A percentile compares a stretch with the other conserved stretches of the same genome.
phyloP scores from a whole-genome alignment of 1,284 basidiomycete genomes.

The Austroboletus niveus region DNA sequence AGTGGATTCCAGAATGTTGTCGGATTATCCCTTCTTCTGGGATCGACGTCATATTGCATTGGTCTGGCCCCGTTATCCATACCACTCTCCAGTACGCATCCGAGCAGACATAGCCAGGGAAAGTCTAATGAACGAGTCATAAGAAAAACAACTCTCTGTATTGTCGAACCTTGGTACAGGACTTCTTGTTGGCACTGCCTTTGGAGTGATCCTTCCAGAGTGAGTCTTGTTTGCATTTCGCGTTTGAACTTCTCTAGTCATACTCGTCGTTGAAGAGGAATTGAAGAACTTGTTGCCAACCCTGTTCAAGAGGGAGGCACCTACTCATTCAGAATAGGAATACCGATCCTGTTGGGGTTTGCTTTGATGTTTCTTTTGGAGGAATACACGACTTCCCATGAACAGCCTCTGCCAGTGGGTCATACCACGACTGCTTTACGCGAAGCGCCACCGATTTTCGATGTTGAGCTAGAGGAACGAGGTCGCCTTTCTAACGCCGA shows the following conservation, averaged over 20 bases:
- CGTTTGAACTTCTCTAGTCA: not conserved
- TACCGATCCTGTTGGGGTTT: slow-evolving; percentile 79
- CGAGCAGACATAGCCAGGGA: not conserved
- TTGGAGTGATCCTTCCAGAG: slow-evolving; percentile 93
- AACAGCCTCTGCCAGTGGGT: slow-evolving; percentile 29
- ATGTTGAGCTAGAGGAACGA: slow-evolving; percentile 35
- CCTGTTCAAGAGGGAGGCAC: slow-evolving; percentile 33
- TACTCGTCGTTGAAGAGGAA: slow-evolving; percentile 45
- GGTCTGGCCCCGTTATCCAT: slow-evolving; percentile 77
- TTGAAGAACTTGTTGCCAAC: slow-evolving; percentile 49
- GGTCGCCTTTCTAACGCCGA: slow-evolving; percentile 13
- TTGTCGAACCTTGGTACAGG: slow-evolving; percentile 77
- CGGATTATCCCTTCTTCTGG: slow-evolving; percentile 67
- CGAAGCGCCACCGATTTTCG: slow-evolving; percentile 11
- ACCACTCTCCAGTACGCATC: slow-evolving; percentile 67
- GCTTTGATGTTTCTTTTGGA: slow-evolving; percentile 81
- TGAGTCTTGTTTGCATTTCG: slow-evolving; percentile 39
- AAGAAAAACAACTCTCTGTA: slow-evolving; percentile 56
- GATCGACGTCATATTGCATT: slow-evolving; percentile 65
- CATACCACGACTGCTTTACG: slow-evolving; percentile 20
- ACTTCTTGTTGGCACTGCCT: slow-evolving; percentile 83
- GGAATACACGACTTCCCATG: slow-evolving; percentile 52
- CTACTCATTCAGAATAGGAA: slow-evolving; percentile 52
- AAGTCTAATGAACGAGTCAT: slow-evolving; percentile 14
- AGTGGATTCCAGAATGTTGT: slow-evolving; percentile 41